Evolutionary conservation across 305 asterid species (phyloP).

Genomic region (Solanum aculeatissimum): DNA sequence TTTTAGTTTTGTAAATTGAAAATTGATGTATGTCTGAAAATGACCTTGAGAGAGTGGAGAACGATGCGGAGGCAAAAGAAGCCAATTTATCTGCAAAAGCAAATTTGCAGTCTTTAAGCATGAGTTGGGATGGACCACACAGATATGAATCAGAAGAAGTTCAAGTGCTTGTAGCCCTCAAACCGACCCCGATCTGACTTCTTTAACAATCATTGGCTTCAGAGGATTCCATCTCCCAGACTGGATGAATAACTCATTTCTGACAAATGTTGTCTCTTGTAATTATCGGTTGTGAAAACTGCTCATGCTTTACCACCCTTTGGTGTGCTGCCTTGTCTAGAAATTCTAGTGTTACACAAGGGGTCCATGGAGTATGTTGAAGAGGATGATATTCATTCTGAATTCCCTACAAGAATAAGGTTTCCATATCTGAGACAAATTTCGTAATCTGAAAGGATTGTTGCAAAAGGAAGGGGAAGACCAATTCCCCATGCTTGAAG

Average conservation of each 20-base stretch:
- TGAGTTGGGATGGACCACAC: not conserved
- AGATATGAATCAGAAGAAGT: not conserved
- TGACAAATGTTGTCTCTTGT: not conserved
- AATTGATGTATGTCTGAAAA: not conserved
- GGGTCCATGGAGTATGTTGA: too few relatives aligned
- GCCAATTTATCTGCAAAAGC: not conserved
- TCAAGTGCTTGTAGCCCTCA: constrained; percentile 6
- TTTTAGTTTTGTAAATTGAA: not conserved
- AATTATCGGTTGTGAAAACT: too few relatives aligned
- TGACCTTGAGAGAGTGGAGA: not conserved
- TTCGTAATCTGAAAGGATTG: too few relatives aligned
- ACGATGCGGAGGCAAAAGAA: not conserved
- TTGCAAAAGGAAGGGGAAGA: too few relatives aligned
- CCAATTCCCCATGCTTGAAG: not conserved
- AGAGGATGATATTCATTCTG: too few relatives aligned
- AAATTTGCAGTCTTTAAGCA: not conserved
- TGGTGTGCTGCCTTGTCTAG: too few relatives aligned
- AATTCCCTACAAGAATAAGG: too few relatives aligned
- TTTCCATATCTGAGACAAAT: too few relatives aligned
- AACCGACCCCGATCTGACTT: constrained; percentile 6
- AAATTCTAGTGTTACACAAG: too few relatives aligned
- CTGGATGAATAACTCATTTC: constrained; percentile 5
- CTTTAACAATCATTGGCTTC: not conserved
- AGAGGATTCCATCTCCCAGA: constrained; percentile 1
- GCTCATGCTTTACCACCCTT: too few relatives aligned